Conservation (phyloP, 371 early-diverging fungal genomes). For the Lichtheimia ornata region DNA sequence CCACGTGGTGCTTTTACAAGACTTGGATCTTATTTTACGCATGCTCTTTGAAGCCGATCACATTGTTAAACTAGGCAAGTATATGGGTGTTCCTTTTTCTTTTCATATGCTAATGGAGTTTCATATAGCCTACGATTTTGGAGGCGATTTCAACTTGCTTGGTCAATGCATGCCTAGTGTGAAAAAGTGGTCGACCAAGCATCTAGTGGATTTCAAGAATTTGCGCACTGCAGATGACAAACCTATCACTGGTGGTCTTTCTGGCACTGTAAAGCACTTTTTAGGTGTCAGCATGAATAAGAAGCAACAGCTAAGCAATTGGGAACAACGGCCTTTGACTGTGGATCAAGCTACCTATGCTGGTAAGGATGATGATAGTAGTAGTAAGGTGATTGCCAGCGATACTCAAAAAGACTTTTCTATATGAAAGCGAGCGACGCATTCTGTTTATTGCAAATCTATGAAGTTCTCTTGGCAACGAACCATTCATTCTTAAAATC, state of each 20-base stretch:
- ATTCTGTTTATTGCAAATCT: slow-evolving; percentile 34
- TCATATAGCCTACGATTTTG: slow-evolving; percentile 41
- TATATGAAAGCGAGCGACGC: slow-evolving; percentile 31
- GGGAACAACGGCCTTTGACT: slow-evolving; percentile 48
- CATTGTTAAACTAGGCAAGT: slow-evolving; percentile 37
- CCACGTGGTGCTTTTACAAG: slow-evolving; percentile 13
- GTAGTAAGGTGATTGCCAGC: too few relatives aligned
- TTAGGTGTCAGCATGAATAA: slow-evolving; percentile 37
- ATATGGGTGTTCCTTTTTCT: too few relatives aligned
- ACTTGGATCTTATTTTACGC: slow-evolving; percentile 26
- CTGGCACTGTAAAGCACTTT: slow-evolving; percentile 33
- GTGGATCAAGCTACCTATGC: slow-evolving; percentile 41
- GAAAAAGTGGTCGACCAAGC: slow-evolving; percentile 19
- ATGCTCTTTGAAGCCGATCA: slow-evolving; percentile 28
- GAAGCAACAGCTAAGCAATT: slow-evolving; percentile 51
- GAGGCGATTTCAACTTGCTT: slow-evolving; percentile 39
- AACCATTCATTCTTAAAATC: slow-evolving; percentile 34
- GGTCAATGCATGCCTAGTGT: slow-evolving; percentile 35
- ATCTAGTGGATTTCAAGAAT: slow-evolving; percentile 35
- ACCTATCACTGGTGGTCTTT: slow-evolving; percentile 30
- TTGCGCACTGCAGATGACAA: slow-evolving; percentile 6
- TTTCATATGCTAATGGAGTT: too few relatives aligned
- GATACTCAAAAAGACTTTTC: too few relatives aligned
- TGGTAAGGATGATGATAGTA: slow-evolving; percentile 10
- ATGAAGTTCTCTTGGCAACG: slow-evolving; percentile 16